Evolutionary conservation across 805 yeast genomes (phyloP), one percentile per base, ranked within the genome.

Genomic region (Spathaspora hagerdaliae): DNA sequence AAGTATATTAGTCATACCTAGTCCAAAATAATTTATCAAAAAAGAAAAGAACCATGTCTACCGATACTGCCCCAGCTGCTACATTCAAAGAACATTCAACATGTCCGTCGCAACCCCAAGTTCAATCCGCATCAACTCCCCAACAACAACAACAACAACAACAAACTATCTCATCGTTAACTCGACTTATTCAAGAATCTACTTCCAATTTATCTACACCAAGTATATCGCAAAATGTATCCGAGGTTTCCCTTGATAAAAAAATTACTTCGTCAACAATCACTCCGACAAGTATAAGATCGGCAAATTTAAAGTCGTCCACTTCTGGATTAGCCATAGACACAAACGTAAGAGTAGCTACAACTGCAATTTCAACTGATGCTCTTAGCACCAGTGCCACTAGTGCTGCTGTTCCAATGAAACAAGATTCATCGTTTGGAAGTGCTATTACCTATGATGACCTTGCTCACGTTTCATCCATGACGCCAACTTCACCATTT

Each of bases 161-260:
- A 27, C 49, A 46, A 36, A 39, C 49, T 3, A 46, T 46, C 13
- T 46, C 49, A 4, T 46, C 49, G 9, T 46, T 46, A 26, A 46
- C 49, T 13, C 38, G 44, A 32, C 40, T 46, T 11, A 31, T 46
- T 8, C 34, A 42, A 14, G 49, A 46, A 31, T 44, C 47, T n/a
- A 14, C 47, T 7, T 26, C 37, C 9, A 39, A 32, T 13, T 12
- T 40, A n/a, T 19, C 34, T 19, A 7, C 43, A 7, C 43, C 45
- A 19, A 11, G 12, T 29, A 12, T 36, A 14, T 42, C 45, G 5
- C 27, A 31, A 31, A 42, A 42, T 27, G 35, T 12, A 8, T 38
- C 47, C 39, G 38, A 39, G 27, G 31, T 19, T 27, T 39, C 44
- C 31, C 14, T 32, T n/a, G 34, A 10, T 8, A 29, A 37, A 5